Conservation (phyloP, 148 eudicot genomes). For the Talinum fruticosum region DNA sequence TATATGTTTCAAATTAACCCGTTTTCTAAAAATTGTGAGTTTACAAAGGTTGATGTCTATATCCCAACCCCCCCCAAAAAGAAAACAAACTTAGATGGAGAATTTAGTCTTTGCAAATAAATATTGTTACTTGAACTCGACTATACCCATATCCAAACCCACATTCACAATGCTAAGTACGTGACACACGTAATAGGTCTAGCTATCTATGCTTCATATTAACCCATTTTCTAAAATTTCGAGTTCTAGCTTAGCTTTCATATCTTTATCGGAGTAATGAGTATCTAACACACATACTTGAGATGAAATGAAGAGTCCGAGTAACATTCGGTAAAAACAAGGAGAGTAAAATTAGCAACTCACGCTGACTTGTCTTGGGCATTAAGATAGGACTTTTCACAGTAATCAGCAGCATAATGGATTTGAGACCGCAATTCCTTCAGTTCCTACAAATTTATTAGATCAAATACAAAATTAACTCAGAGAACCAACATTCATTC, state of each 20-base stretch:
- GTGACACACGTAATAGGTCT: background rate
- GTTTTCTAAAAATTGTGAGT: too few relatives aligned
- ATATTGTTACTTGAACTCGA: background rate
- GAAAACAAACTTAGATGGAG: too few relatives aligned
- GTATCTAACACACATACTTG: background rate
- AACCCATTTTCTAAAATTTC: too few relatives aligned
- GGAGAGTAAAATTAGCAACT: slow-evolving; percentile 2
- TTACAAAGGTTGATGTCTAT: too few relatives aligned
- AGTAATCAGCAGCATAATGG: slow-evolving; percentile 63
- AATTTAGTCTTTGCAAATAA: too few relatives aligned
- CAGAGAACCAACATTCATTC: background rate
- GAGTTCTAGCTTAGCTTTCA: too few relatives aligned
- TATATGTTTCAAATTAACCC: too few relatives aligned
- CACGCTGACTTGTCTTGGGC: slow-evolving; percentile 47
- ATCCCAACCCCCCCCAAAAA: too few relatives aligned
- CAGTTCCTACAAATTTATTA: slow-evolving; percentile 41
- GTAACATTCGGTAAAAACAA: too few relatives aligned
- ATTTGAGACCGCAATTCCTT: slow-evolving; percentile 65
- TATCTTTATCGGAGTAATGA: too few relatives aligned
- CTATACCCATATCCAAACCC: too few relatives aligned
- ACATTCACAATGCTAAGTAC: background rate
- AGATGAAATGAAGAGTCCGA: background rate
- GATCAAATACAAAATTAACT: background rate
- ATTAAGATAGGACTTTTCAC: slow-evolving; percentile 45
- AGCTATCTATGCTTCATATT: background rate